Conservation (phyloP, 768 basidiomycete species). For the Boletus tylopilopsis region DNA sequence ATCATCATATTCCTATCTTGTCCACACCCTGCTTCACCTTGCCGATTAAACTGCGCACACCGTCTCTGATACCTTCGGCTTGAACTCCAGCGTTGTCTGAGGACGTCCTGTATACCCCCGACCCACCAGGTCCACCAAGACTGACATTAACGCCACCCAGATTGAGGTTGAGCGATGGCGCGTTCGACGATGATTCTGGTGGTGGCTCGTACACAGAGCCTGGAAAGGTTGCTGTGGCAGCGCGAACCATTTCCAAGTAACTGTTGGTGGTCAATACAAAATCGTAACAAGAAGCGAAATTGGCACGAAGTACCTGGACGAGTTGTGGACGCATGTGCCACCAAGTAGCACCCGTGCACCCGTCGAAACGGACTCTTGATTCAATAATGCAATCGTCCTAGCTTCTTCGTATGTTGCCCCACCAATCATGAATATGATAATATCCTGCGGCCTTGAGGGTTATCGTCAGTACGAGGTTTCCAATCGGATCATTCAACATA, state of each 20-base stretch:
- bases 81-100: slow-evolving; percentile 71
- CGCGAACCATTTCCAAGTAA: slow-evolving; percentile 85
- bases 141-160: slow-evolving; percentile 91
- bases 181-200: slow-evolving; percentile 65
- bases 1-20: slow-evolving; percentile 37
- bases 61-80: slow-evolving; percentile 86
- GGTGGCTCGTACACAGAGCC: slow-evolving; percentile 70
- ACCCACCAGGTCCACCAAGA: slow-evolving; percentile 81
- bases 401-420: slow-evolving; percentile 97
- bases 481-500: slow-evolving; percentile 23
- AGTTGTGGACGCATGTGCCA: slow-evolving; percentile 94
- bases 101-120: slow-evolving; percentile 81
- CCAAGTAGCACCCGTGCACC: slow-evolving; percentile 83
- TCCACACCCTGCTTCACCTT: slow-evolving; percentile 88
- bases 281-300: not conserved
- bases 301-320: slow-evolving; percentile 61
- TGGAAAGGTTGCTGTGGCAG: slow-evolving; percentile 61
- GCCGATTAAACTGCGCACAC: slow-evolving; percentile 81
- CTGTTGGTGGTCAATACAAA: slow-evolving; percentile 36
- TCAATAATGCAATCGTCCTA: slow-evolving; percentile 76
- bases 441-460: slow-evolving; percentile 76
- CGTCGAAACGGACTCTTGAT: slow-evolving; percentile 67
- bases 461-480: slow-evolving; percentile 2
- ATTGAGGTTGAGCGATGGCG: slow-evolving; percentile 85
- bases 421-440: slow-evolving; percentile 95